Percentiles rank a stretch among this genome's conserved stretches.
These are phyloP conservation scores for Batrachochytrium dendrobatidis DNA, from an alignment of 371 early-diverging fungal species.

Conservation along the genomic window DNA sequence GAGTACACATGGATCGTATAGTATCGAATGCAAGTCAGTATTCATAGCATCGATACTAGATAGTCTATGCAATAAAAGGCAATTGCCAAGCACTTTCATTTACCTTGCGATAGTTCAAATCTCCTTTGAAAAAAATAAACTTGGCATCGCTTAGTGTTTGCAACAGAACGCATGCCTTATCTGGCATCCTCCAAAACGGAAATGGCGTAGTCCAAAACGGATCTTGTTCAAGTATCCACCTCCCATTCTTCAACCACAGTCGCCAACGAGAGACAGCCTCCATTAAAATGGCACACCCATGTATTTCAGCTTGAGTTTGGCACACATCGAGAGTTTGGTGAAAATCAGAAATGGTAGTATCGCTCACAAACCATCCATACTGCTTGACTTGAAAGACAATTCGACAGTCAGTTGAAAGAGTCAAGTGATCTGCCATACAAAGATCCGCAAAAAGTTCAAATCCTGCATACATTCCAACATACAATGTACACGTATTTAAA, in stretches of 20 bases:
- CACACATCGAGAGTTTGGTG: slow-evolving; percentile 53
- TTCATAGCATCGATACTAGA: background rate
- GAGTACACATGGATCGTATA: background rate
- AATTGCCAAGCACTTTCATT: background rate
- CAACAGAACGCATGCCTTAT: slow-evolving; percentile 56
- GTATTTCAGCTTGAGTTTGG: slow-evolving; percentile 18
- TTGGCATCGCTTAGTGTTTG: slow-evolving; percentile 48
- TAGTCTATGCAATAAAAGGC: background rate
- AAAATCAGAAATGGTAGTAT: slow-evolving; percentile 73
- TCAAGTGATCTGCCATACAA: slow-evolving; percentile 76
- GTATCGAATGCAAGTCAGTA: background rate
- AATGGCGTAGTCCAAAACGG: slow-evolving; percentile 81
- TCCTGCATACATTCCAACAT: slow-evolving; percentile 38
- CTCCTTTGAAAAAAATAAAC: slow-evolving; percentile 87
- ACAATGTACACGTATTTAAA: background rate
- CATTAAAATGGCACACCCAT: background rate
- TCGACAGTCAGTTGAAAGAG: slow-evolving; percentile 56
- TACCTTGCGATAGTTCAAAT: slow-evolving; percentile 87
- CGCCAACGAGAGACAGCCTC: slow-evolving; percentile 55
- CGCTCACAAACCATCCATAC: slow-evolving; percentile 90
- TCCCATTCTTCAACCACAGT: slow-evolving; percentile 45
- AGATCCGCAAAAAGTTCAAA: slow-evolving; percentile 89
- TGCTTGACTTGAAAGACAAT: slow-evolving; percentile 80
- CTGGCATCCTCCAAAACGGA: slow-evolving; percentile 66
- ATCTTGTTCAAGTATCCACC: slow-evolving; percentile 58